phyloP scores from a whole-genome alignment of 73 alveolate species.

The Paramecium bursaria region DNA sequence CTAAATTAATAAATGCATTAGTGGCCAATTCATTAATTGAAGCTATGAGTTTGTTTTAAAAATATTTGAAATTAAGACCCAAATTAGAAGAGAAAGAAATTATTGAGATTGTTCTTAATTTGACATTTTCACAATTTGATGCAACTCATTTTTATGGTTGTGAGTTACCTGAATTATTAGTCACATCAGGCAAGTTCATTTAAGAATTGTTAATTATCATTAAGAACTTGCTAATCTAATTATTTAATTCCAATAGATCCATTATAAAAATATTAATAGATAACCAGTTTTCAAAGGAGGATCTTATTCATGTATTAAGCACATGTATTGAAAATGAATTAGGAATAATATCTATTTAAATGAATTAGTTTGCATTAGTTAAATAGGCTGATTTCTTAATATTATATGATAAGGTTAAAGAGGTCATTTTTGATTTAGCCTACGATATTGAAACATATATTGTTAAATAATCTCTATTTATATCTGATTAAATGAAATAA shows the following conservation, averaged over 20 bases:
- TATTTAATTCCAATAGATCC: background rate
- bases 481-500: conserved; percentile 15
- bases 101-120: background rate
- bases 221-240: background rate
- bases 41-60: background rate
- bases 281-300: conserved; percentile 1
- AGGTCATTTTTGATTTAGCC: conserved; percentile 16
- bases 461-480: conserved; percentile 2
- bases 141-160: background rate
- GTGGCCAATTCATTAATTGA: background rate
- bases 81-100: conserved; percentile 21
- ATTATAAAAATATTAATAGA: conserved; percentile 13
- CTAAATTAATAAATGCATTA: background rate
- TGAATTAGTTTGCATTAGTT: conserved; percentile 30
- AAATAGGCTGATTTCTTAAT: conserved; percentile 49
- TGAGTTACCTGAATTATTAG: background rate
- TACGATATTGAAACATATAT: conserved; percentile 40
- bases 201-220: conserved; percentile 27
- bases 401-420: conserved; percentile 34
- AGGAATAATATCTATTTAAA: conserved; percentile 1
- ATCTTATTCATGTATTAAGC: background rate
- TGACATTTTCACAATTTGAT: conserved; percentile 15
- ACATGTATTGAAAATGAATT: conserved; percentile 27
- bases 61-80: conserved; percentile 4
- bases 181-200: conserved; percentile 3